Conservation (phyloP, 2,329 filamentous ascomycete species). For the Dothistroma pini region DNA sequence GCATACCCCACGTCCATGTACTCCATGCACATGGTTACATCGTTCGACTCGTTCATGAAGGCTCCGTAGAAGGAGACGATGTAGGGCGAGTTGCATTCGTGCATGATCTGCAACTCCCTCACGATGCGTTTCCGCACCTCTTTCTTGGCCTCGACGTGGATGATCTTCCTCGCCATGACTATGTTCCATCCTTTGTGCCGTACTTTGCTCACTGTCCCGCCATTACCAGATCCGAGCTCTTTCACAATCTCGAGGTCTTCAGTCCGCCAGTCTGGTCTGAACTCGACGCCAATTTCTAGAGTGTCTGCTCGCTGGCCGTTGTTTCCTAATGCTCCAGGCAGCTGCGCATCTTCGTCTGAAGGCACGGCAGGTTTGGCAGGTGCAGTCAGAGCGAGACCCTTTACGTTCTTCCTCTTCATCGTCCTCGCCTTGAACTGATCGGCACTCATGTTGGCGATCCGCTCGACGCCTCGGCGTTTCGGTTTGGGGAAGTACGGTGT, state of each 20-base stretch:
- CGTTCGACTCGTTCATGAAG: slow-evolving; percentile 92
- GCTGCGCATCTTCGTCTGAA: slow-evolving; percentile 66
- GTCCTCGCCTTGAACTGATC: slow-evolving; percentile 64
- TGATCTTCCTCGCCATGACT: slow-evolving; percentile 98
- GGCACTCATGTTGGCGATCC: slow-evolving; percentile 44
- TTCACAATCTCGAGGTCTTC: slow-evolving; percentile 92
- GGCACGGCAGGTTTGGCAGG: slow-evolving; percentile 68
- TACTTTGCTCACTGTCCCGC: slow-evolving; percentile 97
- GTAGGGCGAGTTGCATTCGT: slow-evolving; percentile 93
- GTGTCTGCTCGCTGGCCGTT: slow-evolving; percentile 60
- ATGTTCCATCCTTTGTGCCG: slow-evolving; percentile 92
- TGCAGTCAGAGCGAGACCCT: slow-evolving; percentile 83
- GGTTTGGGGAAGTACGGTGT: neutral
- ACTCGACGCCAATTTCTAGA: slow-evolving; percentile 95
- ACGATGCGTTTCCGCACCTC: slow-evolving; percentile 97
- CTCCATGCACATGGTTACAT: slow-evolving; percentile 99
- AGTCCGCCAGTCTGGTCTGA: slow-evolving; percentile 84
- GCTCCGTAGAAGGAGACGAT: slow-evolving; percentile 98
- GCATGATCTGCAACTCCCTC: slow-evolving; percentile 95
- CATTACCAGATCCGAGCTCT: slow-evolving; percentile 93
- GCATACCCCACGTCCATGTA: slow-evolving; percentile 98
- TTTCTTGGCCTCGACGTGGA: slow-evolving; percentile 96
- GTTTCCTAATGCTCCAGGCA: slow-evolving; percentile 57
- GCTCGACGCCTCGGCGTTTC: slow-evolving; percentile 17
- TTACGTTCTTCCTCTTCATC: slow-evolving; percentile 99